A percentile compares a stretch with the other conserved stretches of the same genome.
These are phyloP conservation scores for Boletus vermiculosoides DNA, from an alignment of 768 basidiomycete species.

Conservation along the genomic window DNA sequence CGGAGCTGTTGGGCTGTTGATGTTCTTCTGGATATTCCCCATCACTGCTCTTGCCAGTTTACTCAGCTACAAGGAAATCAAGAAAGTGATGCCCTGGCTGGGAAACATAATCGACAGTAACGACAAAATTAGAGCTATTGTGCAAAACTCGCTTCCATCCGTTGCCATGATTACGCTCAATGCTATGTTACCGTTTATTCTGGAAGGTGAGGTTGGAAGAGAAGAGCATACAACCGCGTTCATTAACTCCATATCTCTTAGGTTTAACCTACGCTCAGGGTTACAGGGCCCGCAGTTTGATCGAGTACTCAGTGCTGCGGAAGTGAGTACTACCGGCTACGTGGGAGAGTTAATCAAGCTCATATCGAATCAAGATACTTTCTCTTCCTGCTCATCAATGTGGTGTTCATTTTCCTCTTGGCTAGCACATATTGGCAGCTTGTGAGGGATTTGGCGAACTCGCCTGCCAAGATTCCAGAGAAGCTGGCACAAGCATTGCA, in stretches of 20 bases:
- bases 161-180: conserved; percentile 90
- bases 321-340: conserved; percentile 55
- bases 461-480: conserved; percentile 91
- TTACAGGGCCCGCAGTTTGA: conserved; percentile 83
- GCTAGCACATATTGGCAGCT: conserved; percentile 92
- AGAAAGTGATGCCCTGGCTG: conserved; percentile 85
- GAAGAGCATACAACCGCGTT: background rate
- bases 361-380: conserved; percentile 66
- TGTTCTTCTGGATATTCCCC: conserved; percentile 92
- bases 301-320: conserved; percentile 88
- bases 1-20: conserved; percentile 62
- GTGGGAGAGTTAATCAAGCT: background rate
- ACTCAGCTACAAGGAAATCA: conserved; percentile 91
- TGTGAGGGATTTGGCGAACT: conserved; percentile 87
- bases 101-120: conserved; percentile 81
- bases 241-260: conserved; percentile 31
- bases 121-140: conserved; percentile 76
- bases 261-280: conserved; percentile 87
- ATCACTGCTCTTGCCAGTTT: conserved; percentile 84
- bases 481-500: conserved; percentile 85
- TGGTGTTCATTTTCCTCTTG: conserved; percentile 91
- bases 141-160: conserved; percentile 92
- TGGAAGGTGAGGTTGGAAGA: conserved; percentile 62
- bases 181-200: conserved; percentile 79
- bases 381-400: conserved; percentile 86